Evolutionary conservation across 495 filamentous ascomycete genomes (phyloP).

Genomic region (Eremomyces bilateralis): DNA sequence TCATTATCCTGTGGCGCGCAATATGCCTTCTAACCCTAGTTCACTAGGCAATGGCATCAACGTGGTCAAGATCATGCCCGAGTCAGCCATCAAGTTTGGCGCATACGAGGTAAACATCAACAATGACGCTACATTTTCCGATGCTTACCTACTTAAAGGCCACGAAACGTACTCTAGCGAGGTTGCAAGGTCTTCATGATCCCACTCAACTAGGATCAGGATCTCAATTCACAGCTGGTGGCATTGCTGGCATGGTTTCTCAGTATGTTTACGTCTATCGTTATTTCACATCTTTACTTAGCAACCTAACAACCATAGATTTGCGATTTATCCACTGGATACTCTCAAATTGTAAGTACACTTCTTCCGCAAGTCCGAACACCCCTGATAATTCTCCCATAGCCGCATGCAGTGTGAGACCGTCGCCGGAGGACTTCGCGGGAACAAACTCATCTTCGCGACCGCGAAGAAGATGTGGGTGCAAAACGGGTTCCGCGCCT

Average conservation of each 20-base stretch:
- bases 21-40: constrained; percentile 14
- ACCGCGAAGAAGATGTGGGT: constrained; percentile 72
- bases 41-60: constrained; percentile 82
- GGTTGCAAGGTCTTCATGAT: constrained; percentile 74
- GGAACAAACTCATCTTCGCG: constrained; percentile 62
- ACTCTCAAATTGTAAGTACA: constrained; percentile 74
- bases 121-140: no score
- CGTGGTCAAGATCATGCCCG: constrained; percentile 92
- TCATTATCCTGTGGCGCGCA: constrained; percentile 3
- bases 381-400: no score
- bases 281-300: not conserved
- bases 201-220: constrained; percentile 51
- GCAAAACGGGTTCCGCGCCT: constrained; percentile 46
- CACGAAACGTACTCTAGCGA: constrained; percentile 68
- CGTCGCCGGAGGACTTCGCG: constrained; percentile 60
- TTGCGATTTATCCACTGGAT: constrained; percentile 89
- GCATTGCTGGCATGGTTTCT: constrained; percentile 76
- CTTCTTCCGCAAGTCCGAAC: constrained; percentile 14
- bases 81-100: constrained; percentile 92
- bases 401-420: constrained; percentile 87
- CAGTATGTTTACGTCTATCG: constrained; percentile 33
- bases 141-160: constrained; percentile 32
- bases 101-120: constrained; percentile 50
- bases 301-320: constrained; percentile 24
- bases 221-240: constrained; percentile 81